Percentiles rank a stretch among this genome's conserved stretches.
phyloP scores from a whole-genome alignment of 441 rosid genomes.

The Kokia cookei region DNA sequence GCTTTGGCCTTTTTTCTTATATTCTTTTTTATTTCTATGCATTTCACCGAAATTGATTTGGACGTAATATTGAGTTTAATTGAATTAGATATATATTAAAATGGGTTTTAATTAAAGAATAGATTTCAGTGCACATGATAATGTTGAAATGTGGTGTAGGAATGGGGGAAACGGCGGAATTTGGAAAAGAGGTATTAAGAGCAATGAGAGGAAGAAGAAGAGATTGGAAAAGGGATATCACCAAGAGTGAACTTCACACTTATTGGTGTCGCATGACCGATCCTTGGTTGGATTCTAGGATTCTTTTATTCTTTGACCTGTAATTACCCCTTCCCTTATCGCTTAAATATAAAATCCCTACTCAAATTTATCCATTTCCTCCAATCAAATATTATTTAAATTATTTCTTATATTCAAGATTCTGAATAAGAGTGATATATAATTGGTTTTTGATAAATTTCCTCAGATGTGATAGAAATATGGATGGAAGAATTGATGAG shows the following conservation, averaged over 20 bases:
- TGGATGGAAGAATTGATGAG: slow-evolving; percentile 34
- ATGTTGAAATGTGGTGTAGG: slow-evolving; percentile 14
- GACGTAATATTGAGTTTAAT: too few species aligned
- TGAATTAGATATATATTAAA: too few species aligned
- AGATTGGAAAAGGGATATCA: slow-evolving; percentile 18
- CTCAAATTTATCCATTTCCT: neutral
- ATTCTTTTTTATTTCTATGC: neutral
- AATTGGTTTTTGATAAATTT: neutral
- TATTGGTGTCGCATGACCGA: slow-evolving; percentile 33
- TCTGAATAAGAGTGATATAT: too few species aligned
- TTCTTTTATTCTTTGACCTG: slow-evolving; percentile 41
- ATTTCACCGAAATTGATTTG: neutral
- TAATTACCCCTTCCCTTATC: slow-evolving; percentile 1
- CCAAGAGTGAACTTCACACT: slow-evolving; percentile 25
- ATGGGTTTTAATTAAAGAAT: too few species aligned
- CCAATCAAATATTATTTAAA: too few species aligned
- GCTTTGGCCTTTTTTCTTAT: neutral
- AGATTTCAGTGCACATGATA: too few species aligned
- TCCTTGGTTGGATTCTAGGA: slow-evolving; percentile 27
- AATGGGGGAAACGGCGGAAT: slow-evolving; percentile 30
- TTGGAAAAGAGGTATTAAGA: slow-evolving; percentile 29
- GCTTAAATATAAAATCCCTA: too few species aligned
- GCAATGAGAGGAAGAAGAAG: slow-evolving; percentile 41
- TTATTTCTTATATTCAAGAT: too few species aligned
- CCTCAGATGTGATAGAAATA: slow-evolving; percentile 34